Evolutionary conservation across 495 filamentous ascomycete species (phyloP).

Genomic region (Talaromyces proteolyticus): DNA sequence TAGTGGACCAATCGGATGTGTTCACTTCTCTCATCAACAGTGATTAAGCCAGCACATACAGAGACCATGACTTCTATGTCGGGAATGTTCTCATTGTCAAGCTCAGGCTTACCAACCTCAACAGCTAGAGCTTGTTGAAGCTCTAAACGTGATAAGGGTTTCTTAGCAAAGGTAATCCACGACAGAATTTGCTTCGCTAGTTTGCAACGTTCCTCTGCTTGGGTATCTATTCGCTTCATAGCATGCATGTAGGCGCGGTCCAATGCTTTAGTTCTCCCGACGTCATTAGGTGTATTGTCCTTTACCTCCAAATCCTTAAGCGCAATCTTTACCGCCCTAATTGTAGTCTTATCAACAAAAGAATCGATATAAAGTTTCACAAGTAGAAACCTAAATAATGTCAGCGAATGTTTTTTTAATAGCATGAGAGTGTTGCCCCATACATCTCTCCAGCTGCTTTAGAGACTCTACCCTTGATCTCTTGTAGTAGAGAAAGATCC

Average conservation of each 20-base stretch:
- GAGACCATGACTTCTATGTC: constrained; percentile 32
- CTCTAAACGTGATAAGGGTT: constrained; percentile 16
- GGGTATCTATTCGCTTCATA: constrained; percentile 16
- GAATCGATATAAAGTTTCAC: constrained; percentile 6
- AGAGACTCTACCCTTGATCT: constrained; percentile 16
- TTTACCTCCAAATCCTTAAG: constrained; percentile 26
- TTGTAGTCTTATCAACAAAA: not conserved
- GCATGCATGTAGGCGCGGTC: constrained; percentile 16
- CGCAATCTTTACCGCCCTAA: not conserved
- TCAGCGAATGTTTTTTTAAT: not conserved
- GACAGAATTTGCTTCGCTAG: constrained; percentile 19
- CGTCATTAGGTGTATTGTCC: not conserved
- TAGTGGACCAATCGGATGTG: constrained; percentile 49
- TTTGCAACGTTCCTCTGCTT: constrained; percentile 24
- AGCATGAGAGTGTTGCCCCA: not conserved
- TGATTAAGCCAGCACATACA: constrained; percentile 32
- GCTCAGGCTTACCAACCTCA: constrained; percentile 30
- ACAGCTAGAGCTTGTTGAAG: constrained; percentile 33
- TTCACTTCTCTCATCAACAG: constrained; percentile 34
- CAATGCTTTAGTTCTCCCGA: constrained; percentile 2
- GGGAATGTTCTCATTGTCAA: constrained; percentile 11
- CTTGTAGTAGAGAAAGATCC: too few relatives aligned
- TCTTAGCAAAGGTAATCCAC: constrained; percentile 23
- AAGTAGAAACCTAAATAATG: constrained; percentile 8
- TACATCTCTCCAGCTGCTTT: constrained; percentile 26